Evolutionary conservation across 179 eudicot genomes (phyloP), one percentile per base, ranked within the genome.

Genomic region (Amaranthus tricolor): DNA sequence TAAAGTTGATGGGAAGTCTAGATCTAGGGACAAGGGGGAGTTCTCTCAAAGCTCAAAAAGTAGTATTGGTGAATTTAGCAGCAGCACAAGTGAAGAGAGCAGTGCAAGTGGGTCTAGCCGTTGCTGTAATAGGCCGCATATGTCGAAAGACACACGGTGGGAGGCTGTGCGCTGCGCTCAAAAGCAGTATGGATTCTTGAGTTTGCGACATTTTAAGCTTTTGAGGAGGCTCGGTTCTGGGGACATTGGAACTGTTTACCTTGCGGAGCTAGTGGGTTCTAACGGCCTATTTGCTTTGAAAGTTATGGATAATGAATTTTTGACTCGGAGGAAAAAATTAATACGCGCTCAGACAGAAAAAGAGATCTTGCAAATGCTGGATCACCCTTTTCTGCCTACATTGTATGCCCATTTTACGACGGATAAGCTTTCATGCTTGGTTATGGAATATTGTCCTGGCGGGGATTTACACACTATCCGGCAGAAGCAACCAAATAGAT

Each of bases 201-300:
- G 84, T 62, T 76, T 93, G 81, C 81, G 80, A 73, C 89, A 93
- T 76, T 93, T 91, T 80, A 91, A 89, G 83, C 76, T 93, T 71
- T 81, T 89, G 49, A 89, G 69, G 79, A 85, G 88, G 82, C 87
- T 93, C 64, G 98, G 98, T 66, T 86, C 90, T 58, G 98, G 98
- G 73, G 98, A 93, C 76, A 91, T 93, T 69, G 96, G 91, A 67
- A 89, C 86, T n/a, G 96, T 91, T 72, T 89, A 93, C 81, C 91
- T 93, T 49, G 87, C 96, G n/a, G 91, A 91, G 82, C 83, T 93
- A 44, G 78, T 74, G 51, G 88, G 85, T 68, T 78, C 91, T 21
- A 77, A 83, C 63, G 86, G 89, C 84, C 74, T 89, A 40, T 91
- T 91, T 85, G 96, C 96, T 78, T 70, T 91, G 79, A 91, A 91